Evolutionary conservation across 2,329 filamentous ascomycete species (phyloP).

Genomic region (Penicillium occitanis): DNA sequence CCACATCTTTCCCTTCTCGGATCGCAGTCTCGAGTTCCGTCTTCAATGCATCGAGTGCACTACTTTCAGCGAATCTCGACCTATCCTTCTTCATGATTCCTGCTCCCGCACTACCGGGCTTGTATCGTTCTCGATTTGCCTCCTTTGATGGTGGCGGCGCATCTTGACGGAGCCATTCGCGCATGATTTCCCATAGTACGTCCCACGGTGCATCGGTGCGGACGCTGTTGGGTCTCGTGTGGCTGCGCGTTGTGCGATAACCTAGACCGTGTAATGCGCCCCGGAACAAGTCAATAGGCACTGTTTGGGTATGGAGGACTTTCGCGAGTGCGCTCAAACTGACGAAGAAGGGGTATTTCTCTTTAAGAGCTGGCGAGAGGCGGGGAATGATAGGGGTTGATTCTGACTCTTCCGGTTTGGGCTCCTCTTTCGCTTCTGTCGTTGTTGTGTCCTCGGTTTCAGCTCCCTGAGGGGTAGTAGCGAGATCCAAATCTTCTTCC

Average conservation of each 20-base stretch:
- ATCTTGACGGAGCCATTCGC: conserved; percentile 83
- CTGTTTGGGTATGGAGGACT: conserved; percentile 74
- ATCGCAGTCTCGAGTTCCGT: conserved; percentile 38
- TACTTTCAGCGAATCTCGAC: conserved; percentile 33
- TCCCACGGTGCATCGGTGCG: conserved; percentile 92
- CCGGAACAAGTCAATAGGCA: conserved; percentile 73
- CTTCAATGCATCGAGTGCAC: conserved; percentile 34
- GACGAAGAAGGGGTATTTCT: conserved; percentile 74
- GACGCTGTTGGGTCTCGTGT: conserved; percentile 84
- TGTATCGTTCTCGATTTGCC: conserved; percentile 2
- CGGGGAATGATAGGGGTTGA: conserved; percentile 41
- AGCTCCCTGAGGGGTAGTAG: not conserved
- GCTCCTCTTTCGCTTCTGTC: conserved; percentile 18
- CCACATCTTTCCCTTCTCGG: conserved; percentile 35
- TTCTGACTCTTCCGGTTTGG: conserved; percentile 12
- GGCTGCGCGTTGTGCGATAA: conserved; percentile 79
- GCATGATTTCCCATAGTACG: conserved; percentile 88
- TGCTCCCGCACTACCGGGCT: conserved; percentile 66
- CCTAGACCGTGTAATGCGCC: conserved; percentile 80
- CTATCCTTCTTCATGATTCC: conserved; percentile 58
- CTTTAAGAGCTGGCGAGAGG: conserved; percentile 58
- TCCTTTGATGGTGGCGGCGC: not conserved
- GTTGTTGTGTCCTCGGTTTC: not conserved
- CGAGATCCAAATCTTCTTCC: conserved; percentile 62
- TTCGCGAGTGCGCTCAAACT: conserved; percentile 72